Conservation (phyloP, 371 early-diverging fungal genomes). For the Mycotypha africana region DNA sequence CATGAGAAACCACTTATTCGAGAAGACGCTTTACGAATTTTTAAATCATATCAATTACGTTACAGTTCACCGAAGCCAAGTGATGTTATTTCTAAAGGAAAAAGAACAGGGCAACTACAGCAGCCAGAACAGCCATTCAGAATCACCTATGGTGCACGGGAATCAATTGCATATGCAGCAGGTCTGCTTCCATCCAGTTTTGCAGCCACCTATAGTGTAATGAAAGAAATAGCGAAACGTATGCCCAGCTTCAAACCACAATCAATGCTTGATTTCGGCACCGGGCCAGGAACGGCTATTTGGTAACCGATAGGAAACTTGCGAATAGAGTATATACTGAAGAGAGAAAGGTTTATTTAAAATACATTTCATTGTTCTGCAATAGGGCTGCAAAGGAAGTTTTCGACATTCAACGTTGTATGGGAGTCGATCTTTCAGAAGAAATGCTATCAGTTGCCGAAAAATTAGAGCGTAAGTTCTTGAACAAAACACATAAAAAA, state of each 20-base stretch:
- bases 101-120: no score
- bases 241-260: conserved; percentile 59
- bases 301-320: no score
- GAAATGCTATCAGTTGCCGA: conserved; percentile 76
- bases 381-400: conserved; percentile 67
- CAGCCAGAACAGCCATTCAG: no score
- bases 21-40: conserved; percentile 62
- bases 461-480: conserved; percentile 21
- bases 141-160: conserved; percentile 71
- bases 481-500: no score
- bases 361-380: no score
- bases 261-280: conserved; percentile 77
- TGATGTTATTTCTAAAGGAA: no score
- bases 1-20: conserved; percentile 55
- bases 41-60: no score
- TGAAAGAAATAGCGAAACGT: conserved; percentile 57
- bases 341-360: no score
- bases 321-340: no score
- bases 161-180: conserved; percentile 73
- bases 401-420: conserved; percentile 48
- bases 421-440: conserved; percentile 77
- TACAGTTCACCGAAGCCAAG: no score
- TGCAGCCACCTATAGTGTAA: conserved; percentile 63
- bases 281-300: conserved; percentile 83
- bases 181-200: conserved; percentile 64